Base-by-base conservation (phyloP, 2,329 filamentous ascomycete genomes). In the Beauveria sp. region DNA sequence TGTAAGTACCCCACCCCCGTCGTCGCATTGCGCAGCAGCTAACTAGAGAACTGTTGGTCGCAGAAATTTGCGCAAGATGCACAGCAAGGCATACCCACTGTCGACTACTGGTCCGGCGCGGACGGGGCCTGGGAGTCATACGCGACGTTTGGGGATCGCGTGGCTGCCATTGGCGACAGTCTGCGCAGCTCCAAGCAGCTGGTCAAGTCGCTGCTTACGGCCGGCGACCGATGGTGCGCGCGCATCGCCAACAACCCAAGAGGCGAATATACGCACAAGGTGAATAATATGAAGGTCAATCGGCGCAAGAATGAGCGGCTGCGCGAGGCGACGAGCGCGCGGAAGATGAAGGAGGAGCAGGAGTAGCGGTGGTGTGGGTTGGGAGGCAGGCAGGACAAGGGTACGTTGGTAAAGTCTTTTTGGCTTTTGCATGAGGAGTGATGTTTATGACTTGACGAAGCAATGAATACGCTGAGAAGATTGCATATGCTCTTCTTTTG, bases 101-200 rank as follows among this genome's bases (percentile, higher is more conserved):
- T 68, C 58, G 63, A 66, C 51, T 61, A 60, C 55, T 71, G 69
- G 69, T 70, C 67, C 61, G 66, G 63, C 61, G 65, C 67, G 54
- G 69, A 71, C 49, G 69, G 69, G 54, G 65, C 65, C 26, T 72
- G 69, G 70, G 70, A 71, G 65, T 66, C 68, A 61, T 70, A 69
- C 61, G 42, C 51, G 46, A 64, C 66, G 45, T 67, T 71, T 52
- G 57, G 53, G 58, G 63, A 60, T 16, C 68, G 70, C 20, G 61
- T 72, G 22, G 65, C 66, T n/a, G 65, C 66, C 26, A 67, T 72
- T 12, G 67, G 67, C 62, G 65, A 65, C 42, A 63, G 64, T 34
- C 53, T 69, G 20, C 63, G 58, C 63, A 56, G 59, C 22, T 70
- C 67, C 3, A 71, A 72, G 62, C 69, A 70, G 60, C 64, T 70